Evolutionary conservation across 2,329 filamentous ascomycete species (phyloP).

Genomic region (Fusarium siculi): DNA sequence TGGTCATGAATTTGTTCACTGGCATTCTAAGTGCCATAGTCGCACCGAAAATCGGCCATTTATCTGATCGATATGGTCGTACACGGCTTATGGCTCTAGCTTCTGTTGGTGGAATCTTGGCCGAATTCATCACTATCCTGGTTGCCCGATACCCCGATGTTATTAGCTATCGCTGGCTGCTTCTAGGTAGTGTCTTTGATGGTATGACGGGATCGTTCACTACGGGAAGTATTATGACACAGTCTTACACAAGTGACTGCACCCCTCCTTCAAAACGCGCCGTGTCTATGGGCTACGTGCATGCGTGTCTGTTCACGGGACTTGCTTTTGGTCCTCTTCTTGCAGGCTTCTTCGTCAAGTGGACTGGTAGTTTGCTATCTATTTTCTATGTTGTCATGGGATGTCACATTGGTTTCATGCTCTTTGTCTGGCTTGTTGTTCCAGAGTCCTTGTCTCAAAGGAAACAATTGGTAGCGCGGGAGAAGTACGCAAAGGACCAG

Average conservation of each 20-base stretch:
- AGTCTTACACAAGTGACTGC: constrained; percentile 92
- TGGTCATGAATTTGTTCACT: constrained; percentile 78
- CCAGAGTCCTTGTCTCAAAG: constrained; percentile 86
- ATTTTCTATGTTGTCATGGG: constrained; percentile 85
- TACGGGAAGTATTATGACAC: constrained; percentile 76
- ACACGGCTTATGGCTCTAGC: constrained; percentile 78
- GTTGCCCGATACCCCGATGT: constrained; percentile 78
- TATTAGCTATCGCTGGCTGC: constrained; percentile 80
- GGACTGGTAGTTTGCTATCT: constrained; percentile 78
- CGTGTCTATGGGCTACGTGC: constrained; percentile 88
- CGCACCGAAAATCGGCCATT: constrained; percentile 82
- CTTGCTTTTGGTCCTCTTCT: constrained; percentile 87
- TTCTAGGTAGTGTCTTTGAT: constrained; percentile 81
- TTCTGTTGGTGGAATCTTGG: constrained; percentile 77
- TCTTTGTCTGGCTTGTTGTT: constrained; percentile 75
- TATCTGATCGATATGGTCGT: constrained; percentile 89
- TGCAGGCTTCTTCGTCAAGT: constrained; percentile 81
- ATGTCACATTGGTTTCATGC: constrained; percentile 78
- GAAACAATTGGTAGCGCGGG: constrained; percentile 75
- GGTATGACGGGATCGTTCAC: constrained; percentile 91
- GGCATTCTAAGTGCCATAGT: constrained; percentile 83
- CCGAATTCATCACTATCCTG: constrained; percentile 81
- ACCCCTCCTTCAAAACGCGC: constrained; percentile 82
- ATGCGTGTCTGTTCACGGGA: constrained; percentile 89
- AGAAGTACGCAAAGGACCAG: constrained; percentile 67